phyloP scores from a whole-genome alignment of 768 basidiomycete genomes.

The Agrocybe pediades region DNA sequence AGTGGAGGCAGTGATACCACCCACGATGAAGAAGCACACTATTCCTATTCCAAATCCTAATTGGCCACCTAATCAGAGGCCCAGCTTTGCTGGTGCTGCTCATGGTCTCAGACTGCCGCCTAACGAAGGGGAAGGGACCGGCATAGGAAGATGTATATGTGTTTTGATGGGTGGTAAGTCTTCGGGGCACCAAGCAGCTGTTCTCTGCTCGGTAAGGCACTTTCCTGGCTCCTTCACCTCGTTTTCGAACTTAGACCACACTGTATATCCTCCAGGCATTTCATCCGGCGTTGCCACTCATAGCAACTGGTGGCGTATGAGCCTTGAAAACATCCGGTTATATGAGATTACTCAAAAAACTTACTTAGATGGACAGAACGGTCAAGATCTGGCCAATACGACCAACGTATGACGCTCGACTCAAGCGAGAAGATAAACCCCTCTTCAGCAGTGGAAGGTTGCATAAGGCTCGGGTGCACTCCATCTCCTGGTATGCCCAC shows the following conservation, averaged over 20 bases:
- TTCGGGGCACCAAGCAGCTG: conserved; percentile 73
- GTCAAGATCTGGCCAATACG: conserved; percentile 78
- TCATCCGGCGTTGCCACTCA: conserved; percentile 60
- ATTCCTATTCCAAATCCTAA: conserved; percentile 43
- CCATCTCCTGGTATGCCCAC: conserved; percentile 59
- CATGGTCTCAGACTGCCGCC: conserved; percentile 66
- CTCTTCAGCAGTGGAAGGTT: conserved; percentile 69
- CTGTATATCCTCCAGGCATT: conserved; percentile 52
- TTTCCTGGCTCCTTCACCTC: conserved; percentile 3
- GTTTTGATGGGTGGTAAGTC: conserved; percentile 71
- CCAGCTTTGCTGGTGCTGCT: conserved; percentile 65
- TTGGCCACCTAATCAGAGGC: conserved; percentile 53
- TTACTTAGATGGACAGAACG: conserved; percentile 62
- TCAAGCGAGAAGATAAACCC: conserved; percentile 73
- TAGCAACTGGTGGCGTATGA: conserved; percentile 80
- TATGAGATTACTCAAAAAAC: background rate
- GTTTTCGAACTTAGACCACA: background rate
- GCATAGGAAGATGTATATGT: conserved; percentile 62
- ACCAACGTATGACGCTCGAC: conserved; percentile 30
- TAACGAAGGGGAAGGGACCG: conserved; percentile 60
- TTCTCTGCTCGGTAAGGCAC: conserved; percentile 58
- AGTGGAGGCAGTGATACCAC: conserved; percentile 5
- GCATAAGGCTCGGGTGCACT: conserved; percentile 66
- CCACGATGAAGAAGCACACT: conserved; percentile 3
- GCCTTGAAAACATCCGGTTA: background rate